Conservation (phyloP, 2,329 filamentous ascomycete species). For the Boeremia exigua region DNA sequence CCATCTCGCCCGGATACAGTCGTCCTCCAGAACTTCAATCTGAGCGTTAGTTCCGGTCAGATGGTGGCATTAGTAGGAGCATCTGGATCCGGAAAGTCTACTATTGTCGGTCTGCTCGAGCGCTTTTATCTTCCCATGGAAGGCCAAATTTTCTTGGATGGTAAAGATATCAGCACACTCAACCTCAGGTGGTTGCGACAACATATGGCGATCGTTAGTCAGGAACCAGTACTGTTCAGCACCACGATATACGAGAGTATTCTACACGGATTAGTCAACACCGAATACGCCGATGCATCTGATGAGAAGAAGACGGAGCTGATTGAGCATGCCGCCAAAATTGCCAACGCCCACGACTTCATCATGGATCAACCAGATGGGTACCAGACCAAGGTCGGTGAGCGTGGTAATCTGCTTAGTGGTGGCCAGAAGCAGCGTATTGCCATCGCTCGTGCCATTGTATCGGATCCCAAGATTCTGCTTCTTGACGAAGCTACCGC, state of each 20-base stretch:
- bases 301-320: slow-evolving; percentile 73
- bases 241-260: slow-evolving; percentile 92
- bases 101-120: slow-evolving; percentile 90
- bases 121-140: slow-evolving; percentile 91
- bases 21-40: slow-evolving; percentile 82
- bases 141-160: slow-evolving; percentile 81
- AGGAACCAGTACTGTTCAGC: slow-evolving; percentile 89
- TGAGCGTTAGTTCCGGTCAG: slow-evolving; percentile 85
- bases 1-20: slow-evolving; percentile 89
- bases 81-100: slow-evolving; percentile 93
- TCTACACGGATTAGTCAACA: slow-evolving; percentile 86
- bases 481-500: slow-evolving; percentile 95
- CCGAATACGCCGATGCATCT: slow-evolving; percentile 69
- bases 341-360: slow-evolving; percentile 95
- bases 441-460: slow-evolving; percentile 88
- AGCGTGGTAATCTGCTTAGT: slow-evolving; percentile 88
- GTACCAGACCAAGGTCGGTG: slow-evolving; percentile 94
- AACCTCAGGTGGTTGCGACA: slow-evolving; percentile 92
- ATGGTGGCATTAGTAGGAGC: slow-evolving; percentile 92
- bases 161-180: slow-evolving; percentile 77
- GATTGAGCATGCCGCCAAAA: slow-evolving; percentile 81
- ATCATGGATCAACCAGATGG: slow-evolving; percentile 80
- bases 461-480: slow-evolving; percentile 89
- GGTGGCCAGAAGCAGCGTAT: slow-evolving; percentile 98
- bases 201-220: slow-evolving; percentile 89